Evolutionary conservation across 805 yeast genomes (phyloP), one percentile per base, ranked within the genome.

Genomic region (Lipomyces kockii): DNA sequence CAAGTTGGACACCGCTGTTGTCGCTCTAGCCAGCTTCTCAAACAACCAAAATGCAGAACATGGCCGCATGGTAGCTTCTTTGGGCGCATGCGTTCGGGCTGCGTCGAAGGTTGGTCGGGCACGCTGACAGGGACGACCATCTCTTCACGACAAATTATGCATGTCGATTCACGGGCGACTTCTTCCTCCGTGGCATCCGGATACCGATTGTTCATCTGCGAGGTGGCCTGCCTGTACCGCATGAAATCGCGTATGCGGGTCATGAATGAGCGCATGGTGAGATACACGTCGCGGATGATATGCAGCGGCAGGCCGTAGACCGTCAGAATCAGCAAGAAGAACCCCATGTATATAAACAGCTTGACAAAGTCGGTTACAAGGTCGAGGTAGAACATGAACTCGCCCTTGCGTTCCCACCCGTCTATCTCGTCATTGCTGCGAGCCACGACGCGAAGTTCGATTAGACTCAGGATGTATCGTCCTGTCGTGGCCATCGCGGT

Each of bases 1-100:
- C 99, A 95, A 63, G 93, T 86, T 1, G 99, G 99, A 80, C 99
- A 95, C n/a, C 86, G 85, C 72, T 89, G 94, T 0, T 97, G 91
- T 71, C 97, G 84, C 75, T 91, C 96, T 72, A 95, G 82, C 99
- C 99, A 95, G 72, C 90, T 89, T 74, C 91, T 90, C 69, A 95
- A 83, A 77, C 99, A 95, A 3, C 95, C 93, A 79, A 89, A 80
- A 77, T 95, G 99, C 65, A 94, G 82, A 59, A 91, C 88, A 78
- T 95, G 99, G 32, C 91, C 90, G 81, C 99, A 95, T 1, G 81
- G 83, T 60, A 95, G 81, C 74, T 84, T 89, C 77, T 91, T 92
- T 3, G 98, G 97, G 60, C 79, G 81, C 65, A 66, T 60, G 27
- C 75, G 65, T 35, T 68, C 70, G 7, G 68, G 72, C 59, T 66